Evolutionary conservation across 75 land plant genomes (phyloP).

Genomic region (Pinus albicaulis): DNA sequence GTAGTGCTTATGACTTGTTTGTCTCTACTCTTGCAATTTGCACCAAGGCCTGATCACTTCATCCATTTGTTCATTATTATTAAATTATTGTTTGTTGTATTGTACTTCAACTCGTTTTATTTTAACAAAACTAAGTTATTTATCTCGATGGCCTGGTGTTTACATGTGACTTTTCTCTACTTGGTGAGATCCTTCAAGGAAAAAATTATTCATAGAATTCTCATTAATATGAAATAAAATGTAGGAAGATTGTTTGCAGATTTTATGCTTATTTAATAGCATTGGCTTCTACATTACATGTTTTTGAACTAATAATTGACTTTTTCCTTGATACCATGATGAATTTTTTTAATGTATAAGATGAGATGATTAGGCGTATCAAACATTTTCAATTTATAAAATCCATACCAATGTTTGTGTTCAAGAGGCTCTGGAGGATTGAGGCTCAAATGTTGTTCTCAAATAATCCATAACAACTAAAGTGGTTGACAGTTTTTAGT

Average conservation of each 20-base stretch:
- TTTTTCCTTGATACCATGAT: neutral
- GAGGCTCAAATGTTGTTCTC: too few relatives aligned
- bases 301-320: neutral
- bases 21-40: neutral
- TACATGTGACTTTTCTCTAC: neutral
- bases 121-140: too few relatives aligned
- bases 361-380: neutral
- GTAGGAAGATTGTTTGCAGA: neutral
- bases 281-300: neutral
- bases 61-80: neutral
- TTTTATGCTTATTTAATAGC: neutral
- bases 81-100: too few relatives aligned
- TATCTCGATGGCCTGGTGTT: neutral
- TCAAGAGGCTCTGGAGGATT: slow-evolving; percentile 26
- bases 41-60: neutral
- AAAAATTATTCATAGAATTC: too few relatives aligned
- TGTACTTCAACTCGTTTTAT: too few relatives aligned
- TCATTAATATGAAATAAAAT: too few relatives aligned
- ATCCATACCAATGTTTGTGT: neutral
- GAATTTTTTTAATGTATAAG: neutral
- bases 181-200: too few relatives aligned
- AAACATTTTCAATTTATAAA: neutral
- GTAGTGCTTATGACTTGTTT: neutral
- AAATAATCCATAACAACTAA: too few relatives aligned
- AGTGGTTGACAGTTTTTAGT: slow-evolving; percentile 16